Base-by-base conservation (phyloP, 1,139 yeast species). In the Yamadazyma songkhlaensis region DNA sequence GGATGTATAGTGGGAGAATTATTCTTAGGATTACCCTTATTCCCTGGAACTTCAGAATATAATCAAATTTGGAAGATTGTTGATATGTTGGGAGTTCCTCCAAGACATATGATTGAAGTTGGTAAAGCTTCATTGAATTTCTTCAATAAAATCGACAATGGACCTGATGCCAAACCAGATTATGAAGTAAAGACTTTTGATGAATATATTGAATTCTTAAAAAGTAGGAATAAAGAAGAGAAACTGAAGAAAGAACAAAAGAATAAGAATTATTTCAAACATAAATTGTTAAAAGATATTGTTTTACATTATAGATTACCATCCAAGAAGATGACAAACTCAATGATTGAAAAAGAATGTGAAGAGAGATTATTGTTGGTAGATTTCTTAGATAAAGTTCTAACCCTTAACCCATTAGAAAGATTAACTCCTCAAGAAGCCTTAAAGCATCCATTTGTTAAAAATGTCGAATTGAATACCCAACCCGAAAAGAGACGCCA, bases 361-460 rank as follows among this genome's bases (percentile, higher is more conserved):
- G 74, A 73, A 38, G 88, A 86, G 49, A 67, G 97, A 35, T 72
- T 72, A 35, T 71, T 87, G 30, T 72, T 92, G 47, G 71, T 83
- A 26, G 96, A 90, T 57, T 88, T 92, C 53, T 70, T 92, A 35
- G 63, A 72, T 34, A 95, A 95, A 26, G 75, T 87, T 9, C 67
- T 92, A 42, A 87, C 84, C 49, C 63, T 88, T 55, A 90, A 90
- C 60, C 98, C 98, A 0, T 72, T 92, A 51, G 96, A 90, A 58
- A 74, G 99, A 50, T 84, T 96, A 81, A 88, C 97, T 0, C 98
- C 98, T 9, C 96, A 88, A 50, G 97, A 92, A 58, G 98, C 97
- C 0, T 71, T 84, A 17, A 71, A 80, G 60, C 98, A 94, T 62
- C 97, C 97, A 0, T 92, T 94, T 59, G 79, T 92, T 14, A 83